phyloP scores from a whole-genome alignment of 176 grass and related monocot genomes.

The Juncus inflexus region DNA sequence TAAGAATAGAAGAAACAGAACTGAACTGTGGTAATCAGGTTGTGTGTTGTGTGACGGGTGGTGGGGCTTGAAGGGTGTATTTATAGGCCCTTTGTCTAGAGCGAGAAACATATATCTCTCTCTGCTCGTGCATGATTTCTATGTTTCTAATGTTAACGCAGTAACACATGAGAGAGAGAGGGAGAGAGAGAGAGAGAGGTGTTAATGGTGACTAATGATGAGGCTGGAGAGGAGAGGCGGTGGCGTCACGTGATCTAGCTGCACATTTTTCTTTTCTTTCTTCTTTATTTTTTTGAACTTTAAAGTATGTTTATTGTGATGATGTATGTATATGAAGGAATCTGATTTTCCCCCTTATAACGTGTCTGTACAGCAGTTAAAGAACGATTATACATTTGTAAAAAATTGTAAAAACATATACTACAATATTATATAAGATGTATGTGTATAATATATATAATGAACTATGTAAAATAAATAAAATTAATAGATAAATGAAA shows the following conservation, averaged over 20 bases:
- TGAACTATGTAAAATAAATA: not conserved
- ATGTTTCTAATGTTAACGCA: conserved; percentile 24
- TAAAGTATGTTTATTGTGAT: not conserved
- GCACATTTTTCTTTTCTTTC: conserved; percentile 9
- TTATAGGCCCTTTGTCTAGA: conserved; percentile 43
- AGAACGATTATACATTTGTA: not conserved
- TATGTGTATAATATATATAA: not conserved
- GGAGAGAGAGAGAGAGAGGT: conserved; percentile 24
- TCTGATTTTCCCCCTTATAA: not conserved
- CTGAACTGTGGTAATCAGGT: not conserved
- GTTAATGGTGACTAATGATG: conserved; percentile 86
- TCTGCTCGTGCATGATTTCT: conserved; percentile 7
- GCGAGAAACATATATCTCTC: conserved; percentile 16
- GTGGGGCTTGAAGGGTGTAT: conserved; percentile 47
- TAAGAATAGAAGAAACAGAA: conserved; percentile 3
- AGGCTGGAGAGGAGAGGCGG: conserved; percentile 28
- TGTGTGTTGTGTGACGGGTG: conserved; percentile 21
- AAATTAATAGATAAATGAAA: no score
- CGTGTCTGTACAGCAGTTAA: not conserved
- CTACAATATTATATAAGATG: not conserved
- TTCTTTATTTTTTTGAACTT: not conserved
- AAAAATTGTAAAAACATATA: not conserved
- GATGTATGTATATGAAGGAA: no score
- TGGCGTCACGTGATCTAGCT: conserved; percentile 57
- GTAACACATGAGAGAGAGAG: not conserved